A percentile compares a stretch with the other conserved stretches of the same genome.
Conservation (phyloP, 2,329 filamentous ascomycete species). For the Aspergillus viridinutans region DNA sequence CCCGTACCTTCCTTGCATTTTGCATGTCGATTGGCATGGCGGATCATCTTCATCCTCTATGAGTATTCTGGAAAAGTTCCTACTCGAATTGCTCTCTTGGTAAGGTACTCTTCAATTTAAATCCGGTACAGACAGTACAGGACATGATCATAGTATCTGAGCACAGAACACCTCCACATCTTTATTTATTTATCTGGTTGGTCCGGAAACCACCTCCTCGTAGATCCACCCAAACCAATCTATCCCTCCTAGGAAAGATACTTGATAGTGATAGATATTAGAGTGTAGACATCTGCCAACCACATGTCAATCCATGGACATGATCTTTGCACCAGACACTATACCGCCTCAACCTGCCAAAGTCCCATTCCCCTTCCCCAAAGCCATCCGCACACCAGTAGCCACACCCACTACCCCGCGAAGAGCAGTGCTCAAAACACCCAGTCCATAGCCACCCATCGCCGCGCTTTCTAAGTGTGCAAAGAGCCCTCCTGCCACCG, state of each 20-base stretch:
- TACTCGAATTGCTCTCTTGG: background rate
- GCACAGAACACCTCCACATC: background rate
- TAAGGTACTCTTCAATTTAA: background rate
- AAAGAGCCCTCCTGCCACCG: background rate
- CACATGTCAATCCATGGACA: background rate
- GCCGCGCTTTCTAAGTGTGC: background rate
- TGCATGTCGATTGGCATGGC: background rate
- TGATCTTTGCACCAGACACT: background rate
- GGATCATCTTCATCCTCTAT: background rate
- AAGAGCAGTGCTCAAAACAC: background rate
- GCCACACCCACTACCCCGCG: background rate
- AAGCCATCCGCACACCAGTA: background rate
- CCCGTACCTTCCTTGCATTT: background rate
- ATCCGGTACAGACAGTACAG: background rate
- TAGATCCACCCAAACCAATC: background rate
- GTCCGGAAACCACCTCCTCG: background rate
- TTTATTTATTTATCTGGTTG: background rate
- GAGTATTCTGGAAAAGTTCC: background rate
- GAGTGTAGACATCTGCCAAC: too few species aligned
- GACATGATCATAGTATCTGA: background rate
- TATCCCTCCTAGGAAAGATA: background rate
- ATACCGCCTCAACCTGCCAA: background rate
- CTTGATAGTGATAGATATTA: too few species aligned
- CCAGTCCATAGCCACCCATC: constrained; percentile 2
- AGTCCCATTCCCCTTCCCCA: background rate